A percentile compares a stretch with the other conserved stretches of the same genome.
These are phyloP conservation scores for Globisporangium echinulatum DNA, from an alignment of 352 stramenopile species.

Conservation along the genomic window DNA sequence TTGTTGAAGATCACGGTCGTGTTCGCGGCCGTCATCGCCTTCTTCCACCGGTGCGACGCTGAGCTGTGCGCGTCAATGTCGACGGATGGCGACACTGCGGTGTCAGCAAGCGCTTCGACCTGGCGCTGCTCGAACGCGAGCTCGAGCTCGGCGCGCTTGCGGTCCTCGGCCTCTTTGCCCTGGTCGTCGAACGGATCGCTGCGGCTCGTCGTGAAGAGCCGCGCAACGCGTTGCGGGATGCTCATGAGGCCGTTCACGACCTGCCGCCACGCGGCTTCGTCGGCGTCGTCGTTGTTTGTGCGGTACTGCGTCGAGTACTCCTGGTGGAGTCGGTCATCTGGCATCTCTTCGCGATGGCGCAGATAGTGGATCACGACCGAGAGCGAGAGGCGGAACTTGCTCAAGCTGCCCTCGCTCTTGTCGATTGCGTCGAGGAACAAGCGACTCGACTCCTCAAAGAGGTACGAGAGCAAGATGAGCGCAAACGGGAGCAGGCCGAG, in stretches of 20 bases:
- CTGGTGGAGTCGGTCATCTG: constrained; percentile 61
- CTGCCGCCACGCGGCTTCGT: constrained; percentile 55
- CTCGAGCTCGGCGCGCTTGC: constrained; percentile 57
- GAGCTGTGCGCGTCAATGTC: constrained; percentile 8
- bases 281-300: constrained; percentile 39
- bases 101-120: constrained; percentile 10
- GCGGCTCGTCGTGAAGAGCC: constrained; percentile 29
- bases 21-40: constrained; percentile 52
- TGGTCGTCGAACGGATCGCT: constrained; percentile 69
- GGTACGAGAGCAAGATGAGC: constrained; percentile 81
- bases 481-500: constrained; percentile 65
- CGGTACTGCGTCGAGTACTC: constrained; percentile 39
- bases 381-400: constrained; percentile 81
- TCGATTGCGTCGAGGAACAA: constrained; percentile 84
- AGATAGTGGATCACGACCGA: constrained; percentile 83
- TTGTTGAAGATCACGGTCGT: constrained; percentile 69
- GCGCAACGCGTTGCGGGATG: constrained; percentile 29
- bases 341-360: constrained; percentile 75
- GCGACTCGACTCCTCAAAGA: constrained; percentile 79
- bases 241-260: constrained; percentile 34
- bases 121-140: constrained; percentile 48
- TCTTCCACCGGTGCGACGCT: constrained; percentile 62
- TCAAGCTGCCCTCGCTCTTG: constrained; percentile 71
- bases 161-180: constrained; percentile 67
- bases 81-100: not conserved